These are phyloP conservation scores for Hyaloperonospora brassicae DNA, from an alignment of 352 stramenopile genomes.

Conservation along the genomic window DNA sequence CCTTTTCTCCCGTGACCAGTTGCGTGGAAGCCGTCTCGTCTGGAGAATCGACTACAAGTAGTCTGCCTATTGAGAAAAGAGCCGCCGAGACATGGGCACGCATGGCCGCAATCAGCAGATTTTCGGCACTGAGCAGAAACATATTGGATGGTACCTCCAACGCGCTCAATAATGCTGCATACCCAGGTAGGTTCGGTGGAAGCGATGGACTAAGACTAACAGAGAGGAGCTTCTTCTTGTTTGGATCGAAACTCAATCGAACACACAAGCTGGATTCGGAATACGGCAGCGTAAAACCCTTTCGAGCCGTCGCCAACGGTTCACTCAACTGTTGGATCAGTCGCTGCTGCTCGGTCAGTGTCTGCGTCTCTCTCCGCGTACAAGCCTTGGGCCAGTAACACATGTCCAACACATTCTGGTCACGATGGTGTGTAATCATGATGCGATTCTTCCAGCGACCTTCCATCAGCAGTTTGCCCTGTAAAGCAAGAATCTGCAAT, in stretches of 20 bases:
- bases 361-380: constrained; percentile 42
- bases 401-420: constrained; percentile 71
- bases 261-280: constrained; percentile 65
- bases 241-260: constrained; percentile 49
- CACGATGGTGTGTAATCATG: constrained; percentile 68
- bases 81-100: constrained; percentile 60
- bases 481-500: constrained; percentile 65
- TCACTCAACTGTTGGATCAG: constrained; percentile 51
- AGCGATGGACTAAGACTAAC: constrained; percentile 56
- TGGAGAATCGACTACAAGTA: constrained; percentile 62
- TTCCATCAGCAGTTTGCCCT: constrained; percentile 72
- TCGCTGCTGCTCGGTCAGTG: constrained; percentile 51
- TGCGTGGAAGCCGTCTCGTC: constrained; percentile 43
- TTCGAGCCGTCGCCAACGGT: constrained; percentile 18
- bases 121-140: constrained; percentile 68
- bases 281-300: constrained; percentile 29
- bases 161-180: constrained; percentile 43
- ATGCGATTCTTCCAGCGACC: constrained; percentile 74
- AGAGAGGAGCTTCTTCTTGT: constrained; percentile 55
- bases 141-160: constrained; percentile 69
- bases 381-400: constrained; percentile 80
- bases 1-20: constrained; percentile 63
- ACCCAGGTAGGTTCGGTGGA: constrained; percentile 52
- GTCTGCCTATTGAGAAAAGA: constrained; percentile 61
- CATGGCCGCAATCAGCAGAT: constrained; percentile 68